Evolutionary conservation across 2,329 filamentous ascomycete species (phyloP).

Genomic region (Cordyceps fumosorosea): DNA sequence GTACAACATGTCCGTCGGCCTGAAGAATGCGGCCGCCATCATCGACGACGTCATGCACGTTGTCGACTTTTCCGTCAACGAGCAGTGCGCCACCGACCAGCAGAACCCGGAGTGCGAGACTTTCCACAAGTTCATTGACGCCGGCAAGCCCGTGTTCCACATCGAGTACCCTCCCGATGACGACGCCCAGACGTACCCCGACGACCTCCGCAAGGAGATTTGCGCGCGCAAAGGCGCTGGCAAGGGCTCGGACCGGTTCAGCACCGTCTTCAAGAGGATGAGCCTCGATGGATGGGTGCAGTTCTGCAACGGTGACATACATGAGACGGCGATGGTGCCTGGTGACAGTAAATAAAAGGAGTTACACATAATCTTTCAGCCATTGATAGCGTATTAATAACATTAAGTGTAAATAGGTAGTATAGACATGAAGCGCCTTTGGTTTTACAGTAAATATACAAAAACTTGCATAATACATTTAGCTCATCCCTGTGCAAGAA

Average conservation of each 20-base stretch:
- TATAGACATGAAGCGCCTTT: neutral
- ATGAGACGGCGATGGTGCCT: conserved; percentile 18
- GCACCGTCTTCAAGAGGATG: conserved; percentile 60
- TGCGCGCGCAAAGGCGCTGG: conserved; percentile 36
- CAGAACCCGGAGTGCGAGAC: conserved; percentile 52
- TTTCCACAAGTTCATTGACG: conserved; percentile 51
- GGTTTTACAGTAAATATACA: neutral
- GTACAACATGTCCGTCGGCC: conserved; percentile 53
- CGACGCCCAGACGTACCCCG: conserved; percentile 23
- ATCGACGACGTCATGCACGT: conserved; percentile 40
- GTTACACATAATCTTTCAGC: neutral
- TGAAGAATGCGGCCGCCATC: conserved; percentile 63
- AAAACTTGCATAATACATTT: neutral
- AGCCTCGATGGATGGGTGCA: conserved; percentile 56
- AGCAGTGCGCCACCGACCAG: conserved; percentile 59
- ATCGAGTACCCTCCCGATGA: conserved; percentile 56
- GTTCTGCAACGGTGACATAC: conserved; percentile 39
- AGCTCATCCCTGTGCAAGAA: neutral
- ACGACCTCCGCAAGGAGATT: conserved; percentile 19
- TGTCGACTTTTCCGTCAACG: conserved; percentile 63
- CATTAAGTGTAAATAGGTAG: neutral
- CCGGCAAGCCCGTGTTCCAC: conserved; percentile 63
- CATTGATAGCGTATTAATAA: neutral
- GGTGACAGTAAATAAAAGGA: neutral
- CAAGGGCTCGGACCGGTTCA: conserved; percentile 44